phyloP scores from a whole-genome alignment of 495 filamentous ascomycete species.

The Tuber aestivum region DNA sequence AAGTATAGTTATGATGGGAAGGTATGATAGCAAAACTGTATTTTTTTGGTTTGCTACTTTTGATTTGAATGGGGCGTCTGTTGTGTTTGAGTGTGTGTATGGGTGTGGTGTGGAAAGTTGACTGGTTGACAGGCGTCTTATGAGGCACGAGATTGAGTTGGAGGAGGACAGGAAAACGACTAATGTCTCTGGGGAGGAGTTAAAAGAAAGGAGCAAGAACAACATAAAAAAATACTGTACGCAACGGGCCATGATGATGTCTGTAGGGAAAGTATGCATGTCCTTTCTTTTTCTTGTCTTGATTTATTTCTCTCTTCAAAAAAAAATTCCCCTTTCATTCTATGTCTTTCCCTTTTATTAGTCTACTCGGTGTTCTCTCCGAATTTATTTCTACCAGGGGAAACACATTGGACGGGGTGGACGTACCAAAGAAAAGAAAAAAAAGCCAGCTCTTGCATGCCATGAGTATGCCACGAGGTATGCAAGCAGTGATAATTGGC shows the following conservation, averaged over 20 bases:
- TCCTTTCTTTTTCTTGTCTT: background rate
- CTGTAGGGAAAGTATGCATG: constrained; percentile 7
- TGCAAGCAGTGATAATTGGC: background rate
- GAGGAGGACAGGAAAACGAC: background rate
- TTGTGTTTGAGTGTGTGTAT: background rate
- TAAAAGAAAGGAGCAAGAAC: background rate
- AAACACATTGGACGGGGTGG: background rate
- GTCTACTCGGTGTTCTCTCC: background rate
- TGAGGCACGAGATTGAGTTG: background rate
- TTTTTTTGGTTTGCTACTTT: constrained; percentile 6
- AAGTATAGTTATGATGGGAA: constrained; percentile 6
- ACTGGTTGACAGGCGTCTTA: background rate
- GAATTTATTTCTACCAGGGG: background rate
- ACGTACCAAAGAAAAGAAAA: background rate
- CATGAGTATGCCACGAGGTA: background rate
- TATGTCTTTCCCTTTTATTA: background rate
- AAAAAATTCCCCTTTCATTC: background rate
- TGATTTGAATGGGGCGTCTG: background rate
- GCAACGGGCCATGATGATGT: constrained; percentile 2
- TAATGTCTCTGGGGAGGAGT: background rate
- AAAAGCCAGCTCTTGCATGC: constrained; percentile 5
- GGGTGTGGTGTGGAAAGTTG: background rate
- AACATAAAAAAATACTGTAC: constrained; percentile 1
- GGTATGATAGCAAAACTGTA: constrained; percentile 2
- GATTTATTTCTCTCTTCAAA: background rate